Base-by-base conservation (phyloP, 2,329 filamentous ascomycete genomes). In the Capronia epimyces region DNA sequence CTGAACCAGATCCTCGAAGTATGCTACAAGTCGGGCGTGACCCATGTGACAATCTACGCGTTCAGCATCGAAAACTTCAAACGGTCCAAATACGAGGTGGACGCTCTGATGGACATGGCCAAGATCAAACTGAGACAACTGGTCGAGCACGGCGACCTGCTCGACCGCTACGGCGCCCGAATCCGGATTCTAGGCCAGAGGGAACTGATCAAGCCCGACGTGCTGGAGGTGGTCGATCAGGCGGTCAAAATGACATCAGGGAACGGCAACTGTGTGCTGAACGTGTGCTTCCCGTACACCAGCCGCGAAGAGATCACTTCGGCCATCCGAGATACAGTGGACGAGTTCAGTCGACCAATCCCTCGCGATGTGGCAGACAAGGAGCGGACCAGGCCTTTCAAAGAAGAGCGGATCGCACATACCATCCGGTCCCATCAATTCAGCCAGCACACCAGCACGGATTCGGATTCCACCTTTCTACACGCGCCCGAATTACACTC, bases 41-140 rank as follows among this genome's bases (percentile, higher is more conserved):
- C 93, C 68, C 89, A 95, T 7, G 91, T 98, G 32, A 97, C 93
- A 3, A 89, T 98, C 57, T 98, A 97, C 68, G 93, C 93, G 13
- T 98, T 98, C 72, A 95, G 89, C 66, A 96, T 98, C 64, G 93
- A 98, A 71, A 98, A 98, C 73, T 98, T 95, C 75, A 95, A 97
- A 68, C 83, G 93, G 4, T 91, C 89, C 18, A 90, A 93, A 69
- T 93, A 94, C 69, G 93, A 98, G 69, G 93, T 98, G 7, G 89
- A 96, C 65, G 90, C 89, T 24, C 74, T 98, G 56, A 98, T 98
- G 93, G 86, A 95, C 66, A 89, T 98, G 77, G 91, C 91, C 54
- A 96, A 95, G 74, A 82, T 93, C 63, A 97, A 97, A 72, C 77
- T 98, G 21, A 82, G 86, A 53, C 93, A 98, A 68, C 76, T 98